These are phyloP conservation scores for Immersiporthe knoxdaviesiana DNA, from an alignment of 2,329 filamentous ascomycete genomes.

Conservation along the genomic window DNA sequence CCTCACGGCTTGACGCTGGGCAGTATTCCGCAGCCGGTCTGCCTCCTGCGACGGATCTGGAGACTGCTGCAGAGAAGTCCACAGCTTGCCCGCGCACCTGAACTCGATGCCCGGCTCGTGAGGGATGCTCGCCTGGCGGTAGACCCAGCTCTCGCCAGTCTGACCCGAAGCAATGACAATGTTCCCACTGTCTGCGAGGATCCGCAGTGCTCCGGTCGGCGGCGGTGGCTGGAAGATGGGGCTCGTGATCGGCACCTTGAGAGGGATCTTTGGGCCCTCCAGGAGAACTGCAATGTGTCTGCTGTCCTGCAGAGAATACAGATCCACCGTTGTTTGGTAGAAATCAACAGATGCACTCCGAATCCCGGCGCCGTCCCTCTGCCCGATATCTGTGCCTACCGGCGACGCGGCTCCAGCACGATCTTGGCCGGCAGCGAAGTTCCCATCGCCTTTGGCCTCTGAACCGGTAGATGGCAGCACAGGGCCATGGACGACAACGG, in stretches of 20 bases:
- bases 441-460: constrained; percentile 41
- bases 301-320: constrained; percentile 83
- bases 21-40: constrained; percentile 45
- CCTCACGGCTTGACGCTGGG: constrained; percentile 51
- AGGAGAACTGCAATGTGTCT: constrained; percentile 74
- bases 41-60: constrained; percentile 52
- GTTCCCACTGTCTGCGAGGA: constrained; percentile 73
- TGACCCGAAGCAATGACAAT: constrained; percentile 76
- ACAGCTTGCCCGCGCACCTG: constrained; percentile 82
- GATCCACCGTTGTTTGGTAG: constrained; percentile 86
- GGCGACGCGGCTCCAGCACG: constrained; percentile 45
- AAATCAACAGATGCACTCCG: constrained; percentile 52
- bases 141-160: constrained; percentile 89
- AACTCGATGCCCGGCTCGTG: constrained; percentile 51
- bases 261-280: constrained; percentile 64
- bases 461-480: constrained; percentile 51
- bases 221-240: constrained; percentile 69
- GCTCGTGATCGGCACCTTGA: constrained; percentile 63
- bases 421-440: constrained; percentile 36
- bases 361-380: constrained; percentile 31
- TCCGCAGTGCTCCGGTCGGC: constrained; percentile 71
- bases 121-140: constrained; percentile 51
- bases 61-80: constrained; percentile 79
- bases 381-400: constrained; percentile 43
- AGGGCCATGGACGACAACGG: constrained; percentile 79